Evolutionary conservation across 768 basidiomycete species (phyloP), one percentile per base, ranked within the genome.

Genomic region (Leucocoprinus birnbaumii): DNA sequence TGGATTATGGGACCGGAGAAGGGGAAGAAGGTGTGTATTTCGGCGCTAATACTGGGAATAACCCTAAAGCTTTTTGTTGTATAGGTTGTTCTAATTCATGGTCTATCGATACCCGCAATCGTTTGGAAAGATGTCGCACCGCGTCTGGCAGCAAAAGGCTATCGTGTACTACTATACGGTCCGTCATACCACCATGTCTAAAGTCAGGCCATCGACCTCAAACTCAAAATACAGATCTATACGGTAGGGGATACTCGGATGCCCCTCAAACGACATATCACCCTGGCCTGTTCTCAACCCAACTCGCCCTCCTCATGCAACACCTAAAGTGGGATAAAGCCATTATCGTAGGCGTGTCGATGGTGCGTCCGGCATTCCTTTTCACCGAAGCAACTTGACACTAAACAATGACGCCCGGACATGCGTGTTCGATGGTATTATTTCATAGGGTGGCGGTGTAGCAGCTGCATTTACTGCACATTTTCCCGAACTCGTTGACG

Each of bases 271-370:
- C 79, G 14, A 80, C 78, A 3, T 89, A 92, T 65, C 79, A 89
- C 58, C 69, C 80, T 1, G 69, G 74, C 4, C 73, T 93, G 3
- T 86, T 86, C 64, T 83, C 83, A 0, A 84, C 82, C 0, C 90
- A 92, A 62, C 85, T 93, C n/a, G 91, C 91, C 0, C 77, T 91
- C 5, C 79, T 93, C 47, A 80, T 93, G 78, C 90, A 92, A 59
- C 82, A 91, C 58, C 67, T 91, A 44, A 78, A 75, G 50, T 93
- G 90, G 89, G 75, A 80, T 9, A 79, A 81, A 58, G 83, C 86
- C 0, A 70, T 78, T 51, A 67, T 92, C 37, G 80, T 80, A 0
- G 90, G 88, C 13, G 71, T 90, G 14, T 91, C 89, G 19, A 92
- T 93, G 91, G 88, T 85, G 52, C 34, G 75, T 57, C 24, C 9